Percentiles rank a stretch among this genome's conserved stretches.
Evolutionary conservation across 495 filamentous ascomycete genomes (phyloP).

Genomic region (Penicillium bovifimosum): DNA sequence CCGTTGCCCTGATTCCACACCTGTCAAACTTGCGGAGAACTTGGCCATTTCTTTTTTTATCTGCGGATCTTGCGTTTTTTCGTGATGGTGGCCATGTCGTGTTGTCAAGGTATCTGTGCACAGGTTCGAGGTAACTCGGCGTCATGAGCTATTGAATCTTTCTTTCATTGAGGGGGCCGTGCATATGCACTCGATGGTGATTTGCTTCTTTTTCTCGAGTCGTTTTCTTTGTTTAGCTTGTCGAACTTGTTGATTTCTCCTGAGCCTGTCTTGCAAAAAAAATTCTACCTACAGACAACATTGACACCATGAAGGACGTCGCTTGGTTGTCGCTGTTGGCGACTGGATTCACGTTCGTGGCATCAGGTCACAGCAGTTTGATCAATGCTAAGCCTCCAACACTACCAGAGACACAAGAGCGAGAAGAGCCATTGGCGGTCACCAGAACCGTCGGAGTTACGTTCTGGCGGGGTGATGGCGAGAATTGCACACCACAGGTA

Average conservation of each 20-base stretch:
- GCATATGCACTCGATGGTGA: not conserved
- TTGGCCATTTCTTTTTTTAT: not conserved
- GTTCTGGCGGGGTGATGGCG: constrained; percentile 5
- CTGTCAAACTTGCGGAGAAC: too few relatives aligned
- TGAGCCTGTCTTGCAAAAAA: not conserved
- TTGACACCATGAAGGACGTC: constrained; percentile 8
- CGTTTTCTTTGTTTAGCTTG: not conserved
- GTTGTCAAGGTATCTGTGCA: not conserved
- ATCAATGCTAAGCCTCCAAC: not conserved
- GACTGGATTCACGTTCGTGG: not conserved
- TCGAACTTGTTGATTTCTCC: not conserved
- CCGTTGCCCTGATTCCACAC: too few relatives aligned
- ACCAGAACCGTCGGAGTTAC: constrained; percentile 11
- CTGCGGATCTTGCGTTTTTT: not conserved
- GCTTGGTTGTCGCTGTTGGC: constrained; percentile 12
- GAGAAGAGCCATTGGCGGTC: not conserved
- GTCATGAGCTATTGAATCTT: not conserved
- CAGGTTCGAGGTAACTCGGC: not conserved
- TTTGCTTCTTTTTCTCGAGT: not conserved
- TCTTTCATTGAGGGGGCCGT: constrained; percentile 5
- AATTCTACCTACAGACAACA: not conserved
- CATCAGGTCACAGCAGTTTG: not conserved
- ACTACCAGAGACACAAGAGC: not conserved
- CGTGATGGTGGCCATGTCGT: not conserved
- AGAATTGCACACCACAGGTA: not conserved